Base-by-base conservation (phyloP, 179 eudicot species). In the Silene noctiflora region DNA sequence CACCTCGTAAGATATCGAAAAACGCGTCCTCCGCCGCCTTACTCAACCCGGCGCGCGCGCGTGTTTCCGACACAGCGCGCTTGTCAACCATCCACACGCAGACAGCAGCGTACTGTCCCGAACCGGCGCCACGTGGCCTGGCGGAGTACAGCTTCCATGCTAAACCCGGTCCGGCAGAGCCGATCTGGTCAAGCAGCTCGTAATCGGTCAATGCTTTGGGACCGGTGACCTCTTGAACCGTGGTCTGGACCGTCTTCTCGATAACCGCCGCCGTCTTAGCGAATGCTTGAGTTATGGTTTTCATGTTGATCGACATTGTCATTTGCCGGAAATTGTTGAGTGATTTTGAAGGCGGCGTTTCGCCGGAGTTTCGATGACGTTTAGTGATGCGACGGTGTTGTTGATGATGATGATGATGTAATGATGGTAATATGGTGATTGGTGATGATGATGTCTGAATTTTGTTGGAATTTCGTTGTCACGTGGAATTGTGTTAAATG, bases 11-110 rank as follows among this genome's bases (percentile, higher is more conserved):
- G 0, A 95, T 63, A 35, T 93, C 93, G n/a, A 93, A 79, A 19
- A 95, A 95, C 39, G 92, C 80, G 31, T 95, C 98, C 81, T 94
- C 98, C 6, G 84, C 86, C 1, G 96, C 93, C 76, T 89, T 94
- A 5, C 95, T 79, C 10, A 92, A 74, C 5, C 98, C 98, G 0
- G 86, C 87, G 3, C 91, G 86, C 21, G 81, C 61, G 9, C 98
- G 83, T 0, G 87, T 91, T 83, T 95, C 99, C 4, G 94, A 71
- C 0, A 93, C 76, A 1, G 87, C 65, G 25, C 85, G 81, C 79
- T 93, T 95, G 35, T 95, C 99, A 9, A 95, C 83, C 27, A 95
- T 76, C 98, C 99, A 95, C 10, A 95, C 96, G 78, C 98, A 95
- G 22, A 95, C 97, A 11, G 85, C 87, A 1, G 99, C 93, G 71